These are phyloP conservation scores for Leptographium radiaticola DNA, from an alignment of 2,329 filamentous ascomycete genomes.

Conservation along the genomic window DNA sequence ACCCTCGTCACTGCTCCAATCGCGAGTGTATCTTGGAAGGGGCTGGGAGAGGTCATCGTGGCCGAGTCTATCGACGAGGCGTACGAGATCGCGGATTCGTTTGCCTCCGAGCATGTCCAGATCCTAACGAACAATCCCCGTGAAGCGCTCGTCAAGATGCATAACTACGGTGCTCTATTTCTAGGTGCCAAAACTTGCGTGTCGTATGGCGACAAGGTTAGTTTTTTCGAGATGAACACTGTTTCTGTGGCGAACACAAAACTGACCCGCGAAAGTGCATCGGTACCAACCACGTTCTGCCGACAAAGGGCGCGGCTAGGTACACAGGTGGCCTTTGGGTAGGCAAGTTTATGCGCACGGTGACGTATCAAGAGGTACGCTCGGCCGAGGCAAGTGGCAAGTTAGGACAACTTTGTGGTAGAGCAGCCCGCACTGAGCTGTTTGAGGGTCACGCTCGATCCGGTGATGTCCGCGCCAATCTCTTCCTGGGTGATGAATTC, in stretches of 20 bases:
- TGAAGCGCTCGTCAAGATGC: conserved; percentile 36
- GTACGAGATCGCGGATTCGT: conserved; percentile 31
- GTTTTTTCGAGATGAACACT: not conserved
- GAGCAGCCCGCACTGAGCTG: conserved; percentile 33
- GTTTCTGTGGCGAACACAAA: no score
- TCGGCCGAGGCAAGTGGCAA: conserved; percentile 29
- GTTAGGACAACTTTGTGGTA: conserved; percentile 33
- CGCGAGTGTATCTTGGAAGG: conserved; percentile 29
- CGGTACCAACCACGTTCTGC: conserved; percentile 41
- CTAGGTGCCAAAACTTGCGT: conserved; percentile 39
- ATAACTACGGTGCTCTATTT: conserved; percentile 35
- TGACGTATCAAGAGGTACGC: conserved; percentile 39
- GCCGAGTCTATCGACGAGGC: conserved; percentile 27
- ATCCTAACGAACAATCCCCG: conserved; percentile 32
- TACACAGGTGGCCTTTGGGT: conserved; percentile 42
- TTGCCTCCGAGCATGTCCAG: conserved; percentile 38
- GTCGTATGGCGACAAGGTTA: conserved; percentile 37
- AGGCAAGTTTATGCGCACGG: conserved; percentile 37
- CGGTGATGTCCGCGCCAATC: conserved; percentile 31
- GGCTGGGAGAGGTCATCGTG: conserved; percentile 32
- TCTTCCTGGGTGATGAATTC: conserved; percentile 26
- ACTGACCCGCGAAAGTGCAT: conserved; percentile 25
- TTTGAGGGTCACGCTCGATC: conserved; percentile 41
- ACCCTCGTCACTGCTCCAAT: conserved; percentile 28
- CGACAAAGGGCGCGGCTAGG: conserved; percentile 30